Evolutionary conservation across 345 rosid genomes (phyloP).

Genomic region (Moricandia arvensis): DNA sequence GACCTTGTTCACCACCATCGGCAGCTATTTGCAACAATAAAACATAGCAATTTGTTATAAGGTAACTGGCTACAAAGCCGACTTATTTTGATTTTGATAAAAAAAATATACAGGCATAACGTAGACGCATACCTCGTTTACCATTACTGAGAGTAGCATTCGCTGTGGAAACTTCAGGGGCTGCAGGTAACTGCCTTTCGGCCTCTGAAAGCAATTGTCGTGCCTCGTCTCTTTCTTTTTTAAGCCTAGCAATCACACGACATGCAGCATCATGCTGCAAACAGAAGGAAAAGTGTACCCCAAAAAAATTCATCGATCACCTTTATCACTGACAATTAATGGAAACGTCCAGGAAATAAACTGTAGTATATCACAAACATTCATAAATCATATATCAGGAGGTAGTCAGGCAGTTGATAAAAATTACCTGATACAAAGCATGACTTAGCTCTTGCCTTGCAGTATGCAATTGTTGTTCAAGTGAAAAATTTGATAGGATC

Average conservation of each 20-base stretch:
- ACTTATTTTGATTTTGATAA: not conserved
- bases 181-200: constrained; percentile 70
- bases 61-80: not conserved
- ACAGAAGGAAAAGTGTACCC: constrained; percentile 14
- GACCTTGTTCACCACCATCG: constrained; percentile 53
- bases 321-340: not conserved
- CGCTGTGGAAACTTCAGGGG: constrained; percentile 41
- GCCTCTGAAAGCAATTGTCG: constrained; percentile 72
- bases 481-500: constrained; percentile 86
- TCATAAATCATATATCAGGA: not conserved
- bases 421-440: constrained; percentile 87
- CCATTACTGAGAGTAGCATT: constrained; percentile 73
- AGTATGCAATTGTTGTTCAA: constrained; percentile 93
- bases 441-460: constrained; percentile 98
- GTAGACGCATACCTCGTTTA: constrained; percentile 58
- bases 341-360: not conserved
- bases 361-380: not conserved
- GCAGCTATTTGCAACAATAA: constrained; percentile 38
- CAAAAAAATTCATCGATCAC: constrained; percentile 11
- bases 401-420: not conserved
- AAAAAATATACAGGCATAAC: not conserved
- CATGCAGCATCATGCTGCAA: constrained; percentile 99
- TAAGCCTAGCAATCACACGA: constrained; percentile 97
- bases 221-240: constrained; percentile 90
- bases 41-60: constrained; percentile 1